Conservation (phyloP, 1,284 basidiomycete species). For the Tetrapyrgos nigripes region DNA sequence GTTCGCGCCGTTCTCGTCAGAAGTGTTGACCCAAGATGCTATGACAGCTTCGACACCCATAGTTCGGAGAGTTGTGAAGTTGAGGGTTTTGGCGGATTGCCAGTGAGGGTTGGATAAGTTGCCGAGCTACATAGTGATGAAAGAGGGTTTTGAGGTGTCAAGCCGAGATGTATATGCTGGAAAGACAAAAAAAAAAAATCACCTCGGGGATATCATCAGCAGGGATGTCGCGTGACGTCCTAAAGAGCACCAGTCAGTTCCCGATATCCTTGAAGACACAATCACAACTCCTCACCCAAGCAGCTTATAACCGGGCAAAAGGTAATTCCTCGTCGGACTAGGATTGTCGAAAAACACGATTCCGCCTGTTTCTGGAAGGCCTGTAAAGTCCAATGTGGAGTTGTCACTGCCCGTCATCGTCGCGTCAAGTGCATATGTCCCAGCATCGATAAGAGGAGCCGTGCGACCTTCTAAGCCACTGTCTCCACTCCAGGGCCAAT, state of each 20-base stretch:
- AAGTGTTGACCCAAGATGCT: constrained; percentile 33
- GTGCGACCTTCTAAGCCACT: constrained; percentile 31
- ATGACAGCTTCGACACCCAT: constrained; percentile 28
- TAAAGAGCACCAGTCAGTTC: constrained; percentile 8
- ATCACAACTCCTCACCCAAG: constrained; percentile 27
- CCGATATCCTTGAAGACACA: no score
- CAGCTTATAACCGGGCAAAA: constrained; percentile 29
- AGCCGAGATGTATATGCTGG: background rate
- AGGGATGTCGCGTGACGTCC: constrained; percentile 28
- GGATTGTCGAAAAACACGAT: constrained; percentile 37
- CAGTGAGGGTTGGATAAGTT: constrained; percentile 37
- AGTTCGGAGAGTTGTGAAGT: constrained; percentile 26
- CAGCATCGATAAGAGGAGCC: constrained; percentile 30
- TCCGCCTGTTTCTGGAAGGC: constrained; percentile 18
- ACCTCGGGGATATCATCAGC: constrained; percentile 29
- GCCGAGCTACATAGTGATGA: constrained; percentile 23
- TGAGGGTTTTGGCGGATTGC: constrained; percentile 32
- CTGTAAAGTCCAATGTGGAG: constrained; percentile 25
- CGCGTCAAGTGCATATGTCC: constrained; percentile 26
- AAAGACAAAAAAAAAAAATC: background rate
- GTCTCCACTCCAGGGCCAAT: constrained; percentile 36
- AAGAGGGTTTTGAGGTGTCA: background rate
- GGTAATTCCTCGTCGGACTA: constrained; percentile 36
- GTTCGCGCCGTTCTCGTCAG: constrained; percentile 33
- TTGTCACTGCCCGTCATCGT: constrained; percentile 19